Conservation (phyloP, 768 basidiomycete species). For the Leccinum longicurvipes region DNA sequence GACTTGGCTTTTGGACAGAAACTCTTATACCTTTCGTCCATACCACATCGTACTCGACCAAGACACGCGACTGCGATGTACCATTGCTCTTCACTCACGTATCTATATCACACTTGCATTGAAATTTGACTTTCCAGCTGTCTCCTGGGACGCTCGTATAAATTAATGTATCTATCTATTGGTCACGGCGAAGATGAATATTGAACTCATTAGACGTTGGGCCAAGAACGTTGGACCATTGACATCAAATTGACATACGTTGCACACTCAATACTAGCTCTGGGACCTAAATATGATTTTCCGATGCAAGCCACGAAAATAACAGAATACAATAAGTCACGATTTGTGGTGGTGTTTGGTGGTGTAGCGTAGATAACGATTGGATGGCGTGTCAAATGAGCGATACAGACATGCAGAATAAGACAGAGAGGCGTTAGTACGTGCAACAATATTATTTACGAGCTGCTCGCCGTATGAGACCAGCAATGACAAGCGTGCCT, state of each 20-base stretch:
- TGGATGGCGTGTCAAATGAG: conserved; percentile 4
- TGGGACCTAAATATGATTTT: conserved; percentile 13
- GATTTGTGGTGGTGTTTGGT: conserved; percentile 6
- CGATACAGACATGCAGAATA: conserved; percentile 15
- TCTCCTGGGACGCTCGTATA: conserved; percentile 19
- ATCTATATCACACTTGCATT: conserved; percentile 31
- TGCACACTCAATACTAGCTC: neutral
- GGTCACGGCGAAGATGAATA: neutral
- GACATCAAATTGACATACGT: neutral
- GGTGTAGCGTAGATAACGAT: conserved; percentile 13
- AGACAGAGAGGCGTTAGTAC: conserved; percentile 14
- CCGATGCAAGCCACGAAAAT: conserved; percentile 4
- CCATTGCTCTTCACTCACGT: conserved; percentile 23
- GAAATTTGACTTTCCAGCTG: conserved; percentile 18
- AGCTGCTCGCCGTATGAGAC: conserved; percentile 80
- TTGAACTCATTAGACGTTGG: neutral
- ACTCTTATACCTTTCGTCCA: conserved; percentile 7
- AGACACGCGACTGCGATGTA: conserved; percentile 24
- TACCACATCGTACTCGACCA: conserved; percentile 12
- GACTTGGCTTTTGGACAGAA: neutral
- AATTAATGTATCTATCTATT: conserved; percentile 31
- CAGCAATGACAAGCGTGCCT: conserved; percentile 69
- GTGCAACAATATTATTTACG: conserved; percentile 36
- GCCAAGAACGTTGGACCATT: neutral
- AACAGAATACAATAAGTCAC: conserved; percentile 28